These are phyloP conservation scores for Nothophytophthora sp. DNA, from an alignment of 352 stramenopile genomes.

Conservation along the genomic window DNA sequence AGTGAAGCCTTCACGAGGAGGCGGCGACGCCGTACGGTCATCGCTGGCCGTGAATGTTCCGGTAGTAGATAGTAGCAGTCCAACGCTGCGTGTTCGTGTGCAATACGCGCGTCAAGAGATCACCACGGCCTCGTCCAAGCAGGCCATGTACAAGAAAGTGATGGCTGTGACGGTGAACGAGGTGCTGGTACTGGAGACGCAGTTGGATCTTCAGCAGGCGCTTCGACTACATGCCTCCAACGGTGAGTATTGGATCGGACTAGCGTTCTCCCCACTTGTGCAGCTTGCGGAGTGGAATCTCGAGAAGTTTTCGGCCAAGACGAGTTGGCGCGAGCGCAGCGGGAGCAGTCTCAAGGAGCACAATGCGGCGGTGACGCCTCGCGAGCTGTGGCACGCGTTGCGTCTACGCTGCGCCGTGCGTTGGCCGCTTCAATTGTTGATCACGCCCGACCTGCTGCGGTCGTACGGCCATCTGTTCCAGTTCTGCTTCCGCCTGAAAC, in stretches of 20 bases:
- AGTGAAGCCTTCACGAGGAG: slow-evolving; percentile 30
- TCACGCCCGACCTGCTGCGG: slow-evolving; percentile 50
- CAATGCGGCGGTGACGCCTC: slow-evolving; percentile 41
- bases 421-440: slow-evolving; percentile 72
- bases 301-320: slow-evolving; percentile 54
- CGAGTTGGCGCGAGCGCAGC: slow-evolving; percentile 21
- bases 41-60: slow-evolving; percentile 29
- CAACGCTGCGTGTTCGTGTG: slow-evolving; percentile 35
- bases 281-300: slow-evolving; percentile 47
- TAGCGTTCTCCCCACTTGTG: slow-evolving; percentile 42
- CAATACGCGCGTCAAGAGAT: slow-evolving; percentile 54
- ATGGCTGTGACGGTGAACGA: slow-evolving; percentile 45
- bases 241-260: slow-evolving; percentile 55
- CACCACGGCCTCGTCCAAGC: slow-evolving; percentile 18
- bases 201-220: slow-evolving; percentile 48
- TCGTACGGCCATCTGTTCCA: slow-evolving; percentile 78
- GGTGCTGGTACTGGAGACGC: slow-evolving; percentile 42
- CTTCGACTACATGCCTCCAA: slow-evolving; percentile 35
- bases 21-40: slow-evolving; percentile 29
- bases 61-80: slow-evolving; percentile 8
- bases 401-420: slow-evolving; percentile 47
- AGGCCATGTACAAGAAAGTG: slow-evolving; percentile 59
- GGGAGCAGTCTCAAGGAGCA: slow-evolving; percentile 25
- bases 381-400: slow-evolving; percentile 63
- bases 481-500: slow-evolving; percentile 82